Evolutionary conservation across 2,329 filamentous ascomycete species (phyloP).

Genomic region (Sporothrix schenckii): DNA sequence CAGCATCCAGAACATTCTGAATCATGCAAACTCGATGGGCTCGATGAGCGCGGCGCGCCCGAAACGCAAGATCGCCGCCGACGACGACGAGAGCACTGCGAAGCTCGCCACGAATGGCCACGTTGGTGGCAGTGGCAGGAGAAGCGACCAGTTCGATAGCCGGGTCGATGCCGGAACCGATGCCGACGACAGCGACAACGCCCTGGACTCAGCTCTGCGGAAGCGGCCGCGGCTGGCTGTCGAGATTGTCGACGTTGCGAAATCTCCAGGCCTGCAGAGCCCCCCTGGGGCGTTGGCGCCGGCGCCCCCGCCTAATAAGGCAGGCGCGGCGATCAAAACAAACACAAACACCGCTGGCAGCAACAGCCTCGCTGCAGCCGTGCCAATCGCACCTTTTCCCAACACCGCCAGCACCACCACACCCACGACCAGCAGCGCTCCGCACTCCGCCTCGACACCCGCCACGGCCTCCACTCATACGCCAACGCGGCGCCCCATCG

Average conservation of each 20-base stretch:
- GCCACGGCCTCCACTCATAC: slow-evolving; percentile 13
- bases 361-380: slow-evolving; percentile 36
- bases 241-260: slow-evolving; percentile 48
- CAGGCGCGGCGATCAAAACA: slow-evolving; percentile 22
- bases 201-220: slow-evolving; percentile 42
- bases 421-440: slow-evolving; percentile 25
- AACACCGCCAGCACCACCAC: slow-evolving; percentile 31
- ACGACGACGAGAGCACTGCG: background rate
- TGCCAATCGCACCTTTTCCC: slow-evolving; percentile 27
- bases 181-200: slow-evolving; percentile 1
- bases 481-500: slow-evolving; percentile 18
- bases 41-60: slow-evolving; percentile 32
- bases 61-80: slow-evolving; percentile 33
- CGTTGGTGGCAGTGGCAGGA: background rate
- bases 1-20: slow-evolving; percentile 34
- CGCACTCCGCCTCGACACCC: background rate
- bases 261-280: slow-evolving; percentile 9
- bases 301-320: background rate
- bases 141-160: background rate
- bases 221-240: slow-evolving; percentile 59
- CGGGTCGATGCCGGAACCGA: slow-evolving; percentile 2
- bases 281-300: slow-evolving; percentile 12
- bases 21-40: slow-evolving; percentile 31
- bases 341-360: slow-evolving; percentile 29
- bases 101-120: slow-evolving; percentile 4